A percentile compares a stretch with the other conserved stretches of the same genome.
phyloP scores from a whole-genome alignment of 495 filamentous ascomycete species.

The Glutinoglossum americanum region DNA sequence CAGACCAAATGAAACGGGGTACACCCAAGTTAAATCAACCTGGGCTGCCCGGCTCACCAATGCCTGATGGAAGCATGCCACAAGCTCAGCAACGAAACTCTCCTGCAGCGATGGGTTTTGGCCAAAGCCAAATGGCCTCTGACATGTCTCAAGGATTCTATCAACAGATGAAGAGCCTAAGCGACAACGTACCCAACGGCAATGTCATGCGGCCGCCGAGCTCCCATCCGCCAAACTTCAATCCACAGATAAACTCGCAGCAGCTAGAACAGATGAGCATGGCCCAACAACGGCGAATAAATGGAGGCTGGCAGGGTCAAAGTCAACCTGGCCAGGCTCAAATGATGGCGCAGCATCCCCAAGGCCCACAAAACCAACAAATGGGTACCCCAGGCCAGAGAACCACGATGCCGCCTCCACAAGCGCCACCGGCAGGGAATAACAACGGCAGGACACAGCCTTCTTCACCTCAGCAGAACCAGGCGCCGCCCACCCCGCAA shows the following conservation, averaged over 20 bases:
- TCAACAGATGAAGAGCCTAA: slow-evolving; percentile 27
- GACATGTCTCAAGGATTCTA: slow-evolving; percentile 39
- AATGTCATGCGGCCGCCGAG: slow-evolving; percentile 56
- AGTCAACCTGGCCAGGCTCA: slow-evolving; percentile 36
- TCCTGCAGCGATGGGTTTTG: slow-evolving; percentile 61
- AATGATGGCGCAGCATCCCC: slow-evolving; percentile 37
- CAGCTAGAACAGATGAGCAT: slow-evolving; percentile 20
- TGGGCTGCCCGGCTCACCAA: slow-evolving; percentile 57
- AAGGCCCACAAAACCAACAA: slow-evolving; percentile 34
- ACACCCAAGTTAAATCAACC: slow-evolving; percentile 71
- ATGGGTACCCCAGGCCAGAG: slow-evolving; percentile 61
- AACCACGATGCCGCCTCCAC: slow-evolving; percentile 68
- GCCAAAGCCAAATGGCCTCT: slow-evolving; percentile 42
- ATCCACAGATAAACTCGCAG: slow-evolving; percentile 24
- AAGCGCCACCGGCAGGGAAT: slow-evolving; percentile 39
- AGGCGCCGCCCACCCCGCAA: slow-evolving; percentile 74
- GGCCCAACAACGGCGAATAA: slow-evolving; percentile 19
- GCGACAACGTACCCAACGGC: slow-evolving; percentile 37
- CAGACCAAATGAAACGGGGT: slow-evolving; percentile 71
- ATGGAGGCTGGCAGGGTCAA: slow-evolving; percentile 31
- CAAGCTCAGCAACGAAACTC: slow-evolving; percentile 48
- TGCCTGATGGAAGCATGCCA: slow-evolving; percentile 49
- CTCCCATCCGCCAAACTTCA: slow-evolving; percentile 54
- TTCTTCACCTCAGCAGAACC: slow-evolving; percentile 55
- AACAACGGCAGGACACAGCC: slow-evolving; percentile 43